Evolutionary conservation across 2,329 filamentous ascomycete species (phyloP).

Genomic region (Claviceps capensis): DNA sequence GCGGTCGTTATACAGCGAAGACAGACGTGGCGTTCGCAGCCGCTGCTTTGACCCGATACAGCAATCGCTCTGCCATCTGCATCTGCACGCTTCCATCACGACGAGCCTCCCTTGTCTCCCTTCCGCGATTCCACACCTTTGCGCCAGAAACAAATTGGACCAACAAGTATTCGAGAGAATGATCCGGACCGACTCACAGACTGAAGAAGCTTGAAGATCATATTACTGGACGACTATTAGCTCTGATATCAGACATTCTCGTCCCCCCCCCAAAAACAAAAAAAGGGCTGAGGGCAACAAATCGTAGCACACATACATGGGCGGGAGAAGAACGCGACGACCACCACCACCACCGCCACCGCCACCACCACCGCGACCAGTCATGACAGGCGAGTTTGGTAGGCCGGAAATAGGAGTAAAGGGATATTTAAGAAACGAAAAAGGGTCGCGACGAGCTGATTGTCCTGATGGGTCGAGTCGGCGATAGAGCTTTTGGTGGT

Average conservation of each 20-base stretch:
- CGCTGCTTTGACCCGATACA: background rate
- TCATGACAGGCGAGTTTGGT: constrained; percentile 27
- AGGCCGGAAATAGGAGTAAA: background rate
- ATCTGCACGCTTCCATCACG: too few relatives aligned
- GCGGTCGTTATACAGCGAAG: too few relatives aligned
- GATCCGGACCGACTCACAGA: constrained; percentile 21
- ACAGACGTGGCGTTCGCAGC: background rate
- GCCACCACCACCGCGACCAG: constrained; percentile 45
- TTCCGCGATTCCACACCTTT: background rate
- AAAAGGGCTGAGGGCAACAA: background rate
- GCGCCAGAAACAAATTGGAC: background rate
- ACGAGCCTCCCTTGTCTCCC: background rate
- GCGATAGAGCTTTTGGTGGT: background rate
- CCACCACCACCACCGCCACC: constrained; percentile 42
- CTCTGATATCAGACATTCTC: constrained; percentile 2
- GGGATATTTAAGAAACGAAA: background rate
- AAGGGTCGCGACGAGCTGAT: constrained; percentile 1
- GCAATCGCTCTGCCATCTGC: background rate
- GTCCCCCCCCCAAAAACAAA: background rate
- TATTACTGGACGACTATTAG: constrained; percentile 25
- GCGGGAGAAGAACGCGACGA: constrained; percentile 45
- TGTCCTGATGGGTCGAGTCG: constrained; percentile 1
- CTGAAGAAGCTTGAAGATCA: constrained; percentile 64
- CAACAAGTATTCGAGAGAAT: background rate
- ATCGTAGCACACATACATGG: constrained; percentile 27